phyloP scores from a whole-genome alignment of 106 monocot genomes.

The Phalaenopsis equestris region DNA sequence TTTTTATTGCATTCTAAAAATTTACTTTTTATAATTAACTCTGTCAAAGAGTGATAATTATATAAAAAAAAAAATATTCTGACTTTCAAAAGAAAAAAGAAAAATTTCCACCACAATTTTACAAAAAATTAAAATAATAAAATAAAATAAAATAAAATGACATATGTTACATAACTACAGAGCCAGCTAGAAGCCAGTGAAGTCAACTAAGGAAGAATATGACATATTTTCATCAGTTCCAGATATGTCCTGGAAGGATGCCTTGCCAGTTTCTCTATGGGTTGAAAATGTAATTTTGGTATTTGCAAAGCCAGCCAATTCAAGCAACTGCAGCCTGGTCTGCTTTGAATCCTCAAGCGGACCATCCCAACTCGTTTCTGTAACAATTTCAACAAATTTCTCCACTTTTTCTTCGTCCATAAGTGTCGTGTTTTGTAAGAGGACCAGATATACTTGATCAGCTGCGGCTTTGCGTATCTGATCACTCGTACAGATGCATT shows the following conservation, averaged over 20 bases:
- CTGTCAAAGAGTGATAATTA: too few relatives aligned
- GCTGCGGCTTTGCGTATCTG: slow-evolving; percentile 82
- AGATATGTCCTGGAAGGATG: neutral
- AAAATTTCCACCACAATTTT: too few relatives aligned
- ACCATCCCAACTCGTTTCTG: slow-evolving; percentile 89
- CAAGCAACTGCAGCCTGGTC: slow-evolving; percentile 30
- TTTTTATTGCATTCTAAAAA: too few relatives aligned
- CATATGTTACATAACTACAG: too few relatives aligned
- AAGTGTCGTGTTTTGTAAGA: slow-evolving; percentile 49
- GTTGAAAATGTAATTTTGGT: neutral
- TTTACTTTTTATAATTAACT: too few relatives aligned
- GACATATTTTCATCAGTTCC: slow-evolving; percentile 70
- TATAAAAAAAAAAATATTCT: too few relatives aligned
- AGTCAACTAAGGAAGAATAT: slow-evolving; percentile 80
- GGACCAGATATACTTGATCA: slow-evolving; percentile 88
- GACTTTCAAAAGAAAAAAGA: too few relatives aligned
- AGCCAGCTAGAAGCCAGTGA: slow-evolving; percentile 45
- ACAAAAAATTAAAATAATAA: too few relatives aligned
- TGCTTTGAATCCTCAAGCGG: slow-evolving; percentile 48
- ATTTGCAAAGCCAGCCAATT: slow-evolving; percentile 27
- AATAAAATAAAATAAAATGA: too few relatives aligned
- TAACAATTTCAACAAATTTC: slow-evolving; percentile 55
- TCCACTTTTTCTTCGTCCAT: slow-evolving; percentile 35
- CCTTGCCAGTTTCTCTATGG: slow-evolving; percentile 1
- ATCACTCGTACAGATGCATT: neutral